These are phyloP conservation scores for Trichoderma asperelloides DNA, from an alignment of 495 filamentous ascomycete genomes.

Conservation along the genomic window DNA sequence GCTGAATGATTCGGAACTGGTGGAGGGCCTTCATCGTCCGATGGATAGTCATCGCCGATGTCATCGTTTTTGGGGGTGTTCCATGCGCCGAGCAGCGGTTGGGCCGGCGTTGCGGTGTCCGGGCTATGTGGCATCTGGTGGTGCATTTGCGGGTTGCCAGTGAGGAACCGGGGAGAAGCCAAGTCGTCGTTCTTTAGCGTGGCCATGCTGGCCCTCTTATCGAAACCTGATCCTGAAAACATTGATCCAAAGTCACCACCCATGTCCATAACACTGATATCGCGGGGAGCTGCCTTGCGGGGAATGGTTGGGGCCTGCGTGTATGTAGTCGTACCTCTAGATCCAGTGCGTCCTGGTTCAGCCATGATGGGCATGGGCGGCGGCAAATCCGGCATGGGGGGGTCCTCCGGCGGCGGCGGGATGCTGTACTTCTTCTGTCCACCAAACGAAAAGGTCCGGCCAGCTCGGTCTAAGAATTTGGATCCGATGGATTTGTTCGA, in stretches of 20 bases:
- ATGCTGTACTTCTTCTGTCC: conserved; percentile 36
- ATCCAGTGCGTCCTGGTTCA: neutral
- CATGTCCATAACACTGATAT: conserved; percentile 46
- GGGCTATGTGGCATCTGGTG: conserved; percentile 40
- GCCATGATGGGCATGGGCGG: conserved; percentile 24
- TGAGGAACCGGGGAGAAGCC: conserved; percentile 25
- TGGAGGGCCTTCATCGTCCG: conserved; percentile 14
- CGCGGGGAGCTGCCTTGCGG: conserved; percentile 35
- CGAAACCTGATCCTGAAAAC: conserved; percentile 49
- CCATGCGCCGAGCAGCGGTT: conserved; percentile 59
- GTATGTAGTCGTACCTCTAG: conserved; percentile 36
- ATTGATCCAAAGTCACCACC: conserved; percentile 61
- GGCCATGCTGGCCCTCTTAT: conserved; percentile 46
- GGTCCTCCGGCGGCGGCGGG: conserved; percentile 33
- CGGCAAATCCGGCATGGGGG: conserved; percentile 28
- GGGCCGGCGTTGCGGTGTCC: conserved; percentile 45
- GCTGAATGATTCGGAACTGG: conserved; percentile 27
- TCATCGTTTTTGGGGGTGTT: conserved; percentile 55
- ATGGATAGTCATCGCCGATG: neutral
- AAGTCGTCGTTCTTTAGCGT: conserved; percentile 28
- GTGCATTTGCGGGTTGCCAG: conserved; percentile 21
- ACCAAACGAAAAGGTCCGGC: conserved; percentile 69
- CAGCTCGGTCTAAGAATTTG: conserved; percentile 54
- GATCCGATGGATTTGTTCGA: conserved; percentile 28
- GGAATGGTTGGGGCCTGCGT: conserved; percentile 60